Evolutionary conservation across 148 eudicot species (phyloP), one percentile per base, ranked within the genome.

Genomic region (Euryodendron excelsum): DNA sequence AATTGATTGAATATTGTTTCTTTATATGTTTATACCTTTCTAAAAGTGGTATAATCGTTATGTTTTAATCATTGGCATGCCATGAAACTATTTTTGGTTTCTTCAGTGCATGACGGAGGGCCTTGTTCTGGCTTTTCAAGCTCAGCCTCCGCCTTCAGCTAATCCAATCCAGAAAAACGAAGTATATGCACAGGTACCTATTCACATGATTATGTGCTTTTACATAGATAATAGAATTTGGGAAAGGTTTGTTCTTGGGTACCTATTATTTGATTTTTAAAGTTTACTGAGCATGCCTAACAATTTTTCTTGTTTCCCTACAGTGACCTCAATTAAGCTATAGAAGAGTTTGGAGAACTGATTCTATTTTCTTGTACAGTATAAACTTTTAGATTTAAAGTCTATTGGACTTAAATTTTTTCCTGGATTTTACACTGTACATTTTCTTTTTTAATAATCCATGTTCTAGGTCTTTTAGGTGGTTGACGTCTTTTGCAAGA

Each of bases 31-130:
- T 61, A 21, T 33, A 36, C 6, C 2, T 48, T 61, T 1, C 23
- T 31, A 20, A 20, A 7, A 20, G 23, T 77, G 56, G 10, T 56
- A 69, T 50, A 65, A n/a, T n/a, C 65, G 8, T 52, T 18, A 33
- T 31, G 30, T 73, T 23, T 58, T 72, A 47, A 41, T 56, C 76
- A 58, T 73, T 44, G 64, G 69, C 53, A 4, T 60, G n/a, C 64
- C 18, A n/a, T 70, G 34, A 62, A 72, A 66, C 20, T 78, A 9
- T 48, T 81, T 61, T 62, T 45, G 11, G 56, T 73, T 36, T 56
- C 27, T 73, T 73, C 81, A 95, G 98, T 95, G 98, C 79, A 77
- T 78, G 88, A 81, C 70, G 83, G 96, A 95, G 85, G 96, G 97
- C 80, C 87, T 93, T 80, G 82, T 65, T 76, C 60, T 95, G 27